phyloP scores from a whole-genome alignment of 352 stramenopile genomes.

The Phytophthora palmivora region DNA sequence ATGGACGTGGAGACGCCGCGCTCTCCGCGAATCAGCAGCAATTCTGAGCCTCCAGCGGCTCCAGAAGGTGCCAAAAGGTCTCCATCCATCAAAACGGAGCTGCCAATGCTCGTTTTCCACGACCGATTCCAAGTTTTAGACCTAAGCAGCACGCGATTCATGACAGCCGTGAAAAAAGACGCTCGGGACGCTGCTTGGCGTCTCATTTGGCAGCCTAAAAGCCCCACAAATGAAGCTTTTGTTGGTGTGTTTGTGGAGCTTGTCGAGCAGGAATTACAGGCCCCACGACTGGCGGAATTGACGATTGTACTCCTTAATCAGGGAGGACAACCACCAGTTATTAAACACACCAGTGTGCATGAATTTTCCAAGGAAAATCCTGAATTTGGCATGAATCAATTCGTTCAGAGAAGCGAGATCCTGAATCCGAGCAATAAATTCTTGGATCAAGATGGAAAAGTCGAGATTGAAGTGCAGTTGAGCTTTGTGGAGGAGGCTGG shows the following conservation, averaged over 20 bases:
- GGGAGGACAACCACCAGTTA: conserved; percentile 22
- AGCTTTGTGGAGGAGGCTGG: conserved; percentile 32
- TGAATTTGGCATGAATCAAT: conserved; percentile 66
- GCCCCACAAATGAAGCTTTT: conserved; percentile 47
- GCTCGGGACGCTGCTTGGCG: conserved; percentile 55
- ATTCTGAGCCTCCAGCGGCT: conserved; percentile 8
- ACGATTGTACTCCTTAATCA: conserved; percentile 60
- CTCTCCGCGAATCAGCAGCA: conserved; percentile 2
- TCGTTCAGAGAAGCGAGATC: conserved; percentile 53
- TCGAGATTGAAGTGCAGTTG: conserved; percentile 59
- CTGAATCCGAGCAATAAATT: conserved; percentile 56
- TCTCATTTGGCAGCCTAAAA: conserved; percentile 70
- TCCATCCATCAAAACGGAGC: conserved; percentile 22
- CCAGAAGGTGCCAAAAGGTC: conserved; percentile 2
- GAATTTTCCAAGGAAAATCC: conserved; percentile 54
- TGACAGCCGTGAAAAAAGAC: conserved; percentile 47
- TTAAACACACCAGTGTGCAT: conserved; percentile 55
- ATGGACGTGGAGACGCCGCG: conserved; percentile 14
- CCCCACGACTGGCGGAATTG: conserved; percentile 31
- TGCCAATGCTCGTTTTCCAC: conserved; percentile 39
- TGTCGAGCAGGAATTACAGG: conserved; percentile 20
- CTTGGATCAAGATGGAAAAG: conserved; percentile 49
- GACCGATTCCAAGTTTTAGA: conserved; percentile 52
- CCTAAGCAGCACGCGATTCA: conserved; percentile 35
- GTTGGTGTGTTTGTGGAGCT: conserved; percentile 75